Conservation (phyloP, 495 filamentous ascomycete species). For the Talaromyces liani region DNA sequence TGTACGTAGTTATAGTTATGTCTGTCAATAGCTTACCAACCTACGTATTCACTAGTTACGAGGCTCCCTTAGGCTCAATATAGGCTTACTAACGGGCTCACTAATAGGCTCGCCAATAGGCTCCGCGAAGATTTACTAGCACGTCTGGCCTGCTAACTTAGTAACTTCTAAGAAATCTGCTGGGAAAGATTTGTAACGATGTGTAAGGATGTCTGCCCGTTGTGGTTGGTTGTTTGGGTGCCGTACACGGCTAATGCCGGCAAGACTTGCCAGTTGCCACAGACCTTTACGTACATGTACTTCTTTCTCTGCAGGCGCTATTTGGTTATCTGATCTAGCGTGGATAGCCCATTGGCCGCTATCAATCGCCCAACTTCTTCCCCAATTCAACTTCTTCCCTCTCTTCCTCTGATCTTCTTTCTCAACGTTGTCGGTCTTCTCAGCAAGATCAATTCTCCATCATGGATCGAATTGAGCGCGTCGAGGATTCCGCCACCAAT, state of each 20-base stretch:
- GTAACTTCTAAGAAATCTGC: too few relatives aligned
- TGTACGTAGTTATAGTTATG: too few relatives aligned
- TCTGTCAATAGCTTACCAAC: too few relatives aligned
- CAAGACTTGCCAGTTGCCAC: background rate
- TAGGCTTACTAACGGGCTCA: too few relatives aligned
- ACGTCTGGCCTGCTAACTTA: too few relatives aligned
- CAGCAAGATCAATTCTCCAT: constrained; percentile 2
- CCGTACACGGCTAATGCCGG: background rate
- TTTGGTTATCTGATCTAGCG: background rate
- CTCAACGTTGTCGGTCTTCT: background rate
- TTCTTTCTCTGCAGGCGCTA: background rate
- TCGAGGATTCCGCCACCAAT: constrained; percentile 15
- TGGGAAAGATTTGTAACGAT: too few relatives aligned
- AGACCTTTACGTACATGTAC: background rate
- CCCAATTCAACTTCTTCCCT: background rate
- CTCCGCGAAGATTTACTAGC: too few relatives aligned
- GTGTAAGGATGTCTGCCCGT: too few relatives aligned
- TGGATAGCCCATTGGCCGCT: background rate
- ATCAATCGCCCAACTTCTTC: background rate
- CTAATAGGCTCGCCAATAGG: too few relatives aligned
- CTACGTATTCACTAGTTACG: too few relatives aligned
- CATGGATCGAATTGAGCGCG: constrained; percentile 41
- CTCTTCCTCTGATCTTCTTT: background rate
- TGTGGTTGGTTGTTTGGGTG: background rate
- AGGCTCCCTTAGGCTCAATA: too few relatives aligned